Evolutionary conservation across 1,139 yeast species (phyloP).

Genomic region (Pneumocystis oryctolagi): DNA sequence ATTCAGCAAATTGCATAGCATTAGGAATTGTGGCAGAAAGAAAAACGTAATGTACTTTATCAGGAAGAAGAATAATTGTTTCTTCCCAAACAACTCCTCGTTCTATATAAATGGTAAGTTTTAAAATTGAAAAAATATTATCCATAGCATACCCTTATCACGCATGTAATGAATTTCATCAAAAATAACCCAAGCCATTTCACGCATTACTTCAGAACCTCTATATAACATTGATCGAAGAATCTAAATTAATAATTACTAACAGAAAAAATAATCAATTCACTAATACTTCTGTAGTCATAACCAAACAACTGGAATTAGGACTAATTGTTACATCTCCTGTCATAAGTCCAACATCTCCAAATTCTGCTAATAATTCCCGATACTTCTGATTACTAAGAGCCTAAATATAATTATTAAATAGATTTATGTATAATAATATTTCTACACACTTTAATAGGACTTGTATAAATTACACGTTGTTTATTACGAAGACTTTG

Average conservation of each 20-base stretch:
- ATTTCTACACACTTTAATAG: slow-evolving; percentile 55
- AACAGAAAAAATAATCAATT: slow-evolving; percentile 45
- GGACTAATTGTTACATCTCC: slow-evolving; percentile 97
- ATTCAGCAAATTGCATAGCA: slow-evolving; percentile 95
- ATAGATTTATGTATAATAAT: background rate
- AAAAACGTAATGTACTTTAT: slow-evolving; percentile 76
- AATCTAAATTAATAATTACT: slow-evolving; percentile 46
- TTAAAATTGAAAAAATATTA: slow-evolving; percentile 47
- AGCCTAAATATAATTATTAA: background rate
- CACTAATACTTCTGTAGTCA: slow-evolving; percentile 62
- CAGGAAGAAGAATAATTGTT: slow-evolving; percentile 86
- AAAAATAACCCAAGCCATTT: slow-evolving; percentile 90
- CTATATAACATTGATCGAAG: slow-evolving; percentile 86
- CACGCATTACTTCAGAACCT: slow-evolving; percentile 84
- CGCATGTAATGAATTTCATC: slow-evolving; percentile 97
- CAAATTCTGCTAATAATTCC: slow-evolving; percentile 80
- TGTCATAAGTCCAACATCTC: slow-evolving; percentile 93
- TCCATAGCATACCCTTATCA: slow-evolving; percentile 28
- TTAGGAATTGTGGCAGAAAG: slow-evolving; percentile 95
- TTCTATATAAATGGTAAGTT: slow-evolving; percentile 32
- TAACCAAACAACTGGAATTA: slow-evolving; percentile 89
- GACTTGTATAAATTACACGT: slow-evolving; percentile 91
- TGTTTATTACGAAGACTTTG: slow-evolving; percentile 81
- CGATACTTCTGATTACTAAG: slow-evolving; percentile 91
- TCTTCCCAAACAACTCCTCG: slow-evolving; percentile 99